These are phyloP conservation scores for Colletotrichum liriopes DNA, from an alignment of 2,329 filamentous ascomycete species.

Conservation along the genomic window DNA sequence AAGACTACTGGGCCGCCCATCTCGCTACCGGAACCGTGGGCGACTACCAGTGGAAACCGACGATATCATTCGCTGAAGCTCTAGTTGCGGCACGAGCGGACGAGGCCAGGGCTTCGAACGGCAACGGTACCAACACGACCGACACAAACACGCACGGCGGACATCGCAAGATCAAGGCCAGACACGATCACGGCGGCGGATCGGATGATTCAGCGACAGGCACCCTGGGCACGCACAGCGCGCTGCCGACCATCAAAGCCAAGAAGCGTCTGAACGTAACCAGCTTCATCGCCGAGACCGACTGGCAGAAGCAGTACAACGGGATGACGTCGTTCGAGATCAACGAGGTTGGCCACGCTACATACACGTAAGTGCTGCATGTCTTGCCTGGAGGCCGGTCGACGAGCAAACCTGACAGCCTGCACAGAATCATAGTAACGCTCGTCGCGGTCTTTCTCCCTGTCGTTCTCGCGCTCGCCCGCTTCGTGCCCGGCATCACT, in stretches of 20 bases:
- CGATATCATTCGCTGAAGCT: slow-evolving; percentile 29
- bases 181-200: slow-evolving; percentile 32
- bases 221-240: slow-evolving; percentile 9
- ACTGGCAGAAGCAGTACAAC: slow-evolving; percentile 59
- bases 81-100: slow-evolving; percentile 43
- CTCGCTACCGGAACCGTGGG: slow-evolving; percentile 33
- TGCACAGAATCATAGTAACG: slow-evolving; percentile 42
- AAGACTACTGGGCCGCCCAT: slow-evolving; percentile 30
- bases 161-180: background rate
- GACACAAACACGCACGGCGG: no score
- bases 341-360: slow-evolving; percentile 55
- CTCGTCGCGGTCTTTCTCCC: slow-evolving; percentile 52
- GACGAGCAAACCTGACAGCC: no score
- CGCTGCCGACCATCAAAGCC: slow-evolving; percentile 44
- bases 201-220: no score
- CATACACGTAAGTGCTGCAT: slow-evolving; percentile 13
- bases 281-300: background rate
- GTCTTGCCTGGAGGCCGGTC: no score
- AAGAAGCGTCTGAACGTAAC: slow-evolving; percentile 12
- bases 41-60: slow-evolving; percentile 33
- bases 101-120: slow-evolving; percentile 41
- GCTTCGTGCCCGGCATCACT: slow-evolving; percentile 52
- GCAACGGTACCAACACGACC: background rate
- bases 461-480: slow-evolving; percentile 52
- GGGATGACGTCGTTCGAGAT: slow-evolving; percentile 63